These are phyloP conservation scores for Beta macrorhiza DNA, from an alignment of 179 eudicot genomes.

Conservation along the genomic window DNA sequence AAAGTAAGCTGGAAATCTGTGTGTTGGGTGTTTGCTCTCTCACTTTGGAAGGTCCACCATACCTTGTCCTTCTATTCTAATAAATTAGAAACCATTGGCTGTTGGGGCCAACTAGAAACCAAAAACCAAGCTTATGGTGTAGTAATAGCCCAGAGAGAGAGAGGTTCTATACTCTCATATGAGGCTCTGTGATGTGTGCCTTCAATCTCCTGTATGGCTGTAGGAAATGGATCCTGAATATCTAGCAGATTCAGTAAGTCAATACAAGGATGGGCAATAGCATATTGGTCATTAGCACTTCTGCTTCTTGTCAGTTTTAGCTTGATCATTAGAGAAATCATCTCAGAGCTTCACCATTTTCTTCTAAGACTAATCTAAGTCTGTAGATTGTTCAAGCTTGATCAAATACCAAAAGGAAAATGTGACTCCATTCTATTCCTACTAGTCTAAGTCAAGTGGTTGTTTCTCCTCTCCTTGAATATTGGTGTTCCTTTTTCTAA, in stretches of 20 bases:
- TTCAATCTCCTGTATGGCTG: neutral
- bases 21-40: neutral
- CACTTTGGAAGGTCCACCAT: slow-evolving; percentile 3
- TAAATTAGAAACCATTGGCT: neutral
- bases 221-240: neutral
- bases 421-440: neutral
- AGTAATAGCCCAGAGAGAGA: neutral
- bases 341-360: neutral
- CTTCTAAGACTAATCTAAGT: neutral
- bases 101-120: neutral
- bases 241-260: neutral
- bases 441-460: neutral
- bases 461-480: neutral
- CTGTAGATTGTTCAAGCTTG: neutral
- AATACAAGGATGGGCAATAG: neutral
- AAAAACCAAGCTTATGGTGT: neutral
- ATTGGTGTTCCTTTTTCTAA: neutral
- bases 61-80: too few relatives aligned
- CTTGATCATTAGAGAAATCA: neutral
- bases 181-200: neutral
- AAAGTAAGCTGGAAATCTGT: neutral
- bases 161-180: neutral
- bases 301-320: neutral
- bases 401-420: neutral
- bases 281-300: neutral